Conservation (phyloP, 305 asterid species). For the Nicotiana rustica region DNA sequence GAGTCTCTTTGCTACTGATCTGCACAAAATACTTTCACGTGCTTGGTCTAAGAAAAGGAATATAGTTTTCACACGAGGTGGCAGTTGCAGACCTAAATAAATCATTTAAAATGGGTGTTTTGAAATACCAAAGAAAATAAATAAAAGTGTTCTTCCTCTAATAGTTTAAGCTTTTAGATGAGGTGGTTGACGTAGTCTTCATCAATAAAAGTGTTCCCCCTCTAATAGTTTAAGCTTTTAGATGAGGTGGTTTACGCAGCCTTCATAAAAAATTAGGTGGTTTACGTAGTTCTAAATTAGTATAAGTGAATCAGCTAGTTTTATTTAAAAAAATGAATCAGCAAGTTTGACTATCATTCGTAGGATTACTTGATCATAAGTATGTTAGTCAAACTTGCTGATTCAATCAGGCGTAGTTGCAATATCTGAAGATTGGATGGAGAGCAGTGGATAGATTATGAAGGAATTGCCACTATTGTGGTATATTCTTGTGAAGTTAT, state of each 20-base stretch:
- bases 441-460: not conserved
- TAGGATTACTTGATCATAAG: not conserved
- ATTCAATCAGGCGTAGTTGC: not conserved
- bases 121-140: not conserved
- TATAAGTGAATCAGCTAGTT: not conserved
- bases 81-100: conserved; percentile 20
- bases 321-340: too few relatives aligned
- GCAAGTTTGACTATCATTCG: not conserved
- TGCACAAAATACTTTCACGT: not conserved
- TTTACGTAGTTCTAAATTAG: too few relatives aligned
- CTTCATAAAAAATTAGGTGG: too few relatives aligned
- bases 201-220: not conserved
- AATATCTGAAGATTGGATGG: conserved; percentile 26
- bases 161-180: not conserved
- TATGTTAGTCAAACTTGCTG: conserved; percentile 25
- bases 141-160: not conserved
- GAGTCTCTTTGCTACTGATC: not conserved
- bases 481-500: not conserved
- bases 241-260: not conserved
- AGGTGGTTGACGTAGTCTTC: not conserved
- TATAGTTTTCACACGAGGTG: not conserved
- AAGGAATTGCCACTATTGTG: conserved; percentile 8
- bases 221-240: not conserved
- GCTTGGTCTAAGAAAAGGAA: not conserved
- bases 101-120: not conserved